Conservation (phyloP, 805 yeast genomes). For the Ogataea neopini region DNA sequence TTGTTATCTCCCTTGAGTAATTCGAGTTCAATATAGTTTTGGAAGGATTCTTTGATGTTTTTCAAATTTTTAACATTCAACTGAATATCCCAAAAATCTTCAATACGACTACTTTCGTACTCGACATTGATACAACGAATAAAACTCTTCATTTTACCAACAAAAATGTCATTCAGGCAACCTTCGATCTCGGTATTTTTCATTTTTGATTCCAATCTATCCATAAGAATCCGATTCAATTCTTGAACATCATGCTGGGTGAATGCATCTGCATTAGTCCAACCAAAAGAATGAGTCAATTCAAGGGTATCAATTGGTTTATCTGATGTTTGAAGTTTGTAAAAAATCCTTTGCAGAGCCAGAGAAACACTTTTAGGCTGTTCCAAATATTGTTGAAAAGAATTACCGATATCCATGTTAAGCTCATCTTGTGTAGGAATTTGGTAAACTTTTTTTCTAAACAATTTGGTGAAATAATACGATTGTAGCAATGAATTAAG, state of each 20-base stretch:
- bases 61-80: constrained; percentile 84
- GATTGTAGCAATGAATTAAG: constrained; percentile 90
- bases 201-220: constrained; percentile 86
- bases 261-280: constrained; percentile 95
- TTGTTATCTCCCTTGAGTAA: constrained; percentile 92
- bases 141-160: constrained; percentile 95
- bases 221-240: constrained; percentile 92
- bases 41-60: constrained; percentile 72
- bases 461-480: constrained; percentile 78
- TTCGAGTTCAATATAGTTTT: constrained; percentile 86
- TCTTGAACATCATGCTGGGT: constrained; percentile 99
- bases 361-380: constrained; percentile 64
- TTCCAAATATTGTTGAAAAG: constrained; percentile 29
- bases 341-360: constrained; percentile 87
- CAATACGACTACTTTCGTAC: constrained; percentile 86
- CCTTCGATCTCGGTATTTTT: constrained; percentile 82
- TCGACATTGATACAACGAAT: constrained; percentile 91
- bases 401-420: constrained; percentile 33
- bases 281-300: constrained; percentile 90
- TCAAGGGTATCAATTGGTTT: constrained; percentile 83
- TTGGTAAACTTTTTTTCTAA: constrained; percentile 82
- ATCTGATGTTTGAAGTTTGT: constrained; percentile 68
- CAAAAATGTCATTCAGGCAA: constrained; percentile 77
- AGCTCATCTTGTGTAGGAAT: constrained; percentile 74
- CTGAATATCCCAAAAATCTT: constrained; percentile 98